phyloP scores from a whole-genome alignment of 2,329 filamentous ascomycete species.

The Fusarium fujikuroi region DNA sequence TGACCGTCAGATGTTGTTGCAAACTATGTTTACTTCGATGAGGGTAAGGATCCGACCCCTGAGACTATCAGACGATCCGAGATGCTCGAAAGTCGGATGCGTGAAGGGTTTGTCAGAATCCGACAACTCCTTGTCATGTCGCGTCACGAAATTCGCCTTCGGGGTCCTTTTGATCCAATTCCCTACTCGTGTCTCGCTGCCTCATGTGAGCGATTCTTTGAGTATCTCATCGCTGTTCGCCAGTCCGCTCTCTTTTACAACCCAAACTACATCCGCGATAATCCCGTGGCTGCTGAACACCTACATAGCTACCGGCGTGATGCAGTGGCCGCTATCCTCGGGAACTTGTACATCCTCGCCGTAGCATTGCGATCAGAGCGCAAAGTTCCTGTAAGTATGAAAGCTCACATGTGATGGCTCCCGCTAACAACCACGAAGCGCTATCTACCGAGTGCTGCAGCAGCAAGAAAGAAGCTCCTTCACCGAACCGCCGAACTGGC shows the following conservation, averaged over 20 bases:
- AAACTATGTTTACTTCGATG: constrained; percentile 68
- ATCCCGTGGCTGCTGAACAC: constrained; percentile 59
- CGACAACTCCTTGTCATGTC: constrained; percentile 66
- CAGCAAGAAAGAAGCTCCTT: constrained; percentile 62
- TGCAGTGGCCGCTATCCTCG: constrained; percentile 66
- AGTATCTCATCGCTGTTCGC: constrained; percentile 66
- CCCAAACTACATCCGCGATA: constrained; percentile 61
- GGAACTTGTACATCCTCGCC: constrained; percentile 68
- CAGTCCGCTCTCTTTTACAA: constrained; percentile 69
- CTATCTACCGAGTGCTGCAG: constrained; percentile 67
- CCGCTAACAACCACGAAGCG: constrained; percentile 46
- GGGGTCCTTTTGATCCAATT: constrained; percentile 65
- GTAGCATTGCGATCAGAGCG: constrained; percentile 63
- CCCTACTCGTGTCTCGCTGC: constrained; percentile 67
- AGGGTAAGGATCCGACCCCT: constrained; percentile 61
- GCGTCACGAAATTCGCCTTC: constrained; percentile 67
- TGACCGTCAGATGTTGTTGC: constrained; percentile 57
- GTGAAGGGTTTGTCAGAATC: constrained; percentile 69
- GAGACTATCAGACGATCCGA: constrained; percentile 65
- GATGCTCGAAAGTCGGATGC: constrained; percentile 67
- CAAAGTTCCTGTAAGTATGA: constrained; percentile 58
- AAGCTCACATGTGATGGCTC: background rate
- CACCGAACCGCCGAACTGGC: constrained; percentile 62
- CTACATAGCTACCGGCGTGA: constrained; percentile 64
- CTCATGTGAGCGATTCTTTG: constrained; percentile 67